Percentiles rank a stretch among this genome's conserved stretches.
These are phyloP conservation scores for Phylloporus arenicola DNA, from an alignment of 768 basidiomycete species.

Conservation along the genomic window DNA sequence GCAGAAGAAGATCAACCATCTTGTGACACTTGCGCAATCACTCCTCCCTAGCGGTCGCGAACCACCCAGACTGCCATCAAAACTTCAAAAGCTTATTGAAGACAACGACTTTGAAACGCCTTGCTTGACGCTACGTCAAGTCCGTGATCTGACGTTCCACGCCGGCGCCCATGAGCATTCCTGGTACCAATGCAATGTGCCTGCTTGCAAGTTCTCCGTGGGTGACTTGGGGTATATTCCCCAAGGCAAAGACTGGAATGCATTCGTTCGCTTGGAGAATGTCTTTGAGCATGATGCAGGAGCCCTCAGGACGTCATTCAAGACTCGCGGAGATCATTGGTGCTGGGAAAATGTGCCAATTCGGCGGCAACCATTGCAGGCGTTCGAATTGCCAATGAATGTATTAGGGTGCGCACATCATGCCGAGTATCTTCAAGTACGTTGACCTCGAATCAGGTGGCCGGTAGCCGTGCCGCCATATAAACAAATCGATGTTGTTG, in stretches of 20 bases:
- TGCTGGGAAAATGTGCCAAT: constrained; percentile 34
- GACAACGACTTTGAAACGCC: constrained; percentile 26
- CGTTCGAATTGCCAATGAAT: constrained; percentile 29
- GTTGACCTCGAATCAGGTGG: constrained; percentile 33
- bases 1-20: constrained; percentile 37
- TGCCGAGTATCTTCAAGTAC: neutral
- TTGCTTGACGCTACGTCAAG: constrained; percentile 32
- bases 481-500: constrained; percentile 34
- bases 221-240: constrained; percentile 46
- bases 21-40: constrained; percentile 34
- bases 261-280: constrained; percentile 39
- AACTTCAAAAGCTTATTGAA: constrained; percentile 32
- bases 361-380: constrained; percentile 29
- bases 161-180: constrained; percentile 33
- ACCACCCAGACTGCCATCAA: constrained; percentile 26
- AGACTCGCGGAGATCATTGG: constrained; percentile 32
- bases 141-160: constrained; percentile 36
- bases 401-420: constrained; percentile 28
- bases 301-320: constrained; percentile 18
- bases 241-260: constrained; percentile 29
- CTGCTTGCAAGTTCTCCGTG: constrained; percentile 35
- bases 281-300: constrained; percentile 29
- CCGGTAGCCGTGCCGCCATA: constrained; percentile 37
- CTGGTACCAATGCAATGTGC: constrained; percentile 39
- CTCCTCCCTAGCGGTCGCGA: constrained; percentile 36